Conservation (phyloP, 345 rosid genomes). For the Brassica incana region DNA sequence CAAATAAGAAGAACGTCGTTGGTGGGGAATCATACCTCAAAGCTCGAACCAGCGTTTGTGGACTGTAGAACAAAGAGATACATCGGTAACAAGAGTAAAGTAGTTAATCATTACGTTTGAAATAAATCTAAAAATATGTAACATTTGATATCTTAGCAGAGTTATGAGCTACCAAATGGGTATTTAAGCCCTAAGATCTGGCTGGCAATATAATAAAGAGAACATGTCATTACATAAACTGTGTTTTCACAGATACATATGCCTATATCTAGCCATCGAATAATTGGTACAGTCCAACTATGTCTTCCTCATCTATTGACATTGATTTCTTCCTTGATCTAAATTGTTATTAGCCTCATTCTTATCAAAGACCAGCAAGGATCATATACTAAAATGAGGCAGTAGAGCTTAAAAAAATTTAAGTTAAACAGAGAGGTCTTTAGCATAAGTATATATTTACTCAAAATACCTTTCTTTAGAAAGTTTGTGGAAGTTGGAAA, state of each 20-base stretch:
- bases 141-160: slow-evolving; percentile 6
- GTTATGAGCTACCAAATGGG: slow-evolving; percentile 7
- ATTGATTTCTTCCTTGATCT: slow-evolving; percentile 10
- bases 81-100: slow-evolving; percentile 23
- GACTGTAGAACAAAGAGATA: slow-evolving; percentile 62
- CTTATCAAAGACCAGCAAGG: slow-evolving; percentile 4
- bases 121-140: slow-evolving; percentile 6
- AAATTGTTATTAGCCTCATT: slow-evolving; percentile 3
- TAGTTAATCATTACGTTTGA: slow-evolving; percentile 3
- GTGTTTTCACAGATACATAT: slow-evolving; percentile 1
- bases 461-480: slow-evolving; percentile 91
- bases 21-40: slow-evolving; percentile 60
- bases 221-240: not conserved
- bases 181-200: not conserved
- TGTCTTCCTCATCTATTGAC: not conserved
- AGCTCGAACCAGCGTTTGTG: slow-evolving; percentile 97
- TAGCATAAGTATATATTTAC: slow-evolving; percentile 22
- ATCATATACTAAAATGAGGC: slow-evolving; percentile 16
- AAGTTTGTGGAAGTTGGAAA: slow-evolving; percentile 78
- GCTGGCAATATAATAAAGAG: not conserved
- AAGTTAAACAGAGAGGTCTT: not conserved
- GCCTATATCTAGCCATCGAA: slow-evolving; percentile 6
- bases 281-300: slow-evolving; percentile 3
- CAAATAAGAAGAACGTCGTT: slow-evolving; percentile 2
- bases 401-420: not conserved